A percentile compares a stretch with the other conserved stretches of the same genome.
Conservation (phyloP, 768 basidiomycete species). For the Cubamyces sp. region DNA sequence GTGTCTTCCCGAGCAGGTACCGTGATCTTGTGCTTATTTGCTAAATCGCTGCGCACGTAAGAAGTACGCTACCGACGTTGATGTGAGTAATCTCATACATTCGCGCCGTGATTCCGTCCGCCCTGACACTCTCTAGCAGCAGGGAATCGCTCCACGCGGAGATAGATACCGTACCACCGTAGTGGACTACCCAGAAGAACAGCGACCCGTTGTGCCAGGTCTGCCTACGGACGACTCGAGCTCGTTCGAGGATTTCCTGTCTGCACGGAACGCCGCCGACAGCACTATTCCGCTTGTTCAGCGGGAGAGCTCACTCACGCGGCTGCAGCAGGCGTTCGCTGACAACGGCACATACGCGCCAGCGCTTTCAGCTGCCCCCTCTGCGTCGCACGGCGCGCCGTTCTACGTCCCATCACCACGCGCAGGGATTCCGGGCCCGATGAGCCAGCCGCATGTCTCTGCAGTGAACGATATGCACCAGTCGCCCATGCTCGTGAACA, state of each 20-base stretch:
- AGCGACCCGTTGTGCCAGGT: background rate
- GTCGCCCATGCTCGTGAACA: constrained; percentile 30
- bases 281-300: constrained; percentile 33
- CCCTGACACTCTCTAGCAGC: background rate
- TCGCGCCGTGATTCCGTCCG: background rate
- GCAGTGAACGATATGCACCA: constrained; percentile 23
- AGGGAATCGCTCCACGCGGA: background rate
- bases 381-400: constrained; percentile 27
- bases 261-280: constrained; percentile 21
- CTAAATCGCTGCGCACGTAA: background rate
- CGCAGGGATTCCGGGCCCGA: background rate
- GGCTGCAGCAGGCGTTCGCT: constrained; percentile 33
- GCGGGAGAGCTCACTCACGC: constrained; percentile 34
- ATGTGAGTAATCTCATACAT: background rate
- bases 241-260: constrained; percentile 28
- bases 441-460: constrained; percentile 14
- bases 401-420: constrained; percentile 22
- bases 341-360: constrained; percentile 29
- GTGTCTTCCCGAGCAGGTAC: background rate
- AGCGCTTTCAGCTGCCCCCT: constrained; percentile 24
- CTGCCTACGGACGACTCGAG: constrained; percentile 18
- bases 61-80: background rate
- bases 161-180: constrained; percentile 19
- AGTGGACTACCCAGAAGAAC: constrained; percentile 26
- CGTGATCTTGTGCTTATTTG: background rate